Base-by-base conservation (phyloP, 768 basidiomycete species). In the Chalciporus chontae region DNA sequence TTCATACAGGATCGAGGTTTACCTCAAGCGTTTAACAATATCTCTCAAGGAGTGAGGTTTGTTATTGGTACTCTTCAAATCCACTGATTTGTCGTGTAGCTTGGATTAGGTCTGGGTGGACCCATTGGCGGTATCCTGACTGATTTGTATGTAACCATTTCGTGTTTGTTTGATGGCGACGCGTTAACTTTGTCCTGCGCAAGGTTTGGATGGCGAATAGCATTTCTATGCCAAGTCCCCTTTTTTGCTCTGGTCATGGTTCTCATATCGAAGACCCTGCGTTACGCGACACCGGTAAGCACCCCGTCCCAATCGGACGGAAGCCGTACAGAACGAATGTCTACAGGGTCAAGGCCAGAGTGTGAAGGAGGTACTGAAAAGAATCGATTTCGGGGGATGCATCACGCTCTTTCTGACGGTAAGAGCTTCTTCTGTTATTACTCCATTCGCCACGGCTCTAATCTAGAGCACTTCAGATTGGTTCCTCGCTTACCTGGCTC, bases 301-400 rank as follows among this genome's bases (percentile, higher is more conserved):
- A 13, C 31, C 3, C 6, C 15, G 9, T 38, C 13, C 29, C 29
- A 31, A 10, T 9, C 10, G 10, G 29, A 31, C 4, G 29, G 10
- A 4, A 11, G 8, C 3, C 29, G 10, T 31, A 9, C 8, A 26
- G 29, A 31, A 11, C 8, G 29, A 10, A 31, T 10, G 10, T 9
- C 29, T 9, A 0, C 60, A 89, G 87, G 87, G 87, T 1, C 78
- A 79, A 50, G 76, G 83, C 13, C 82, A 79, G 65, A 81, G 76
- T 45, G 59, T 82, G 0, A 78, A 68, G 47, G 85, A 90, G 27
- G 77, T 90, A 1, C 59, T 90, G 13, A 86, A 80, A 60, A 77
- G 88, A n/a, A 87, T 91, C 21, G 89, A 91, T 62, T 90, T 87
- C 57, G 80, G 79, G 4, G 89, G 89, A 0, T 86, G 78, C 53